These are phyloP conservation scores for Collybia mongolica DNA, from an alignment of 768 basidiomycete species.

Conservation along the genomic window DNA sequence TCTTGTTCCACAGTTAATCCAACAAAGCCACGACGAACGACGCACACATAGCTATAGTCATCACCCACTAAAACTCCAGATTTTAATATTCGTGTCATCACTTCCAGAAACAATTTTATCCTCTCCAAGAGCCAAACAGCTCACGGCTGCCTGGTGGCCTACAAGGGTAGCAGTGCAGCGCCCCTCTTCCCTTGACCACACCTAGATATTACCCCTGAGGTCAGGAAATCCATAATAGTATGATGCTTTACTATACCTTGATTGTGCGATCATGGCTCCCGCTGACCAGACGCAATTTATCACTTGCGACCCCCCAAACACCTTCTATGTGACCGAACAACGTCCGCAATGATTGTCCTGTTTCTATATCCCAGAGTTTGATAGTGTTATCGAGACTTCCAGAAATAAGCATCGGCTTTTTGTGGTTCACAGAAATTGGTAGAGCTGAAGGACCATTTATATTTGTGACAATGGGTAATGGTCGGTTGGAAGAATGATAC, in stretches of 20 bases:
- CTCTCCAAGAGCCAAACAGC: constrained; percentile 85
- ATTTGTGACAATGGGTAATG: neutral
- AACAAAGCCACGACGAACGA: neutral
- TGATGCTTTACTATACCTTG: constrained; percentile 60
- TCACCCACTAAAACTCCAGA: constrained; percentile 73
- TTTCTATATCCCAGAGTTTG: constrained; percentile 93
- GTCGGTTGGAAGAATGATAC: neutral
- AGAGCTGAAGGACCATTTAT: neutral
- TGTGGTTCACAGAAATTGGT: constrained; percentile 23
- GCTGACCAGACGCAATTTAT: constrained; percentile 88
- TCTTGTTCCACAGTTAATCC: too few relatives aligned
- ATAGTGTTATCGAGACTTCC: constrained; percentile 95
- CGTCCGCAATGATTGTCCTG: constrained; percentile 73
- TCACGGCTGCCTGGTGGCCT: constrained; percentile 93
- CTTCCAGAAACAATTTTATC: constrained; percentile 97
- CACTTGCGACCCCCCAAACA: constrained; percentile 93
- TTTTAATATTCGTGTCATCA: constrained; percentile 83
- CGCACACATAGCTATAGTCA: too few relatives aligned
- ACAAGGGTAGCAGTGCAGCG: constrained; percentile 86
- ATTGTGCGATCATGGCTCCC: constrained; percentile 97
- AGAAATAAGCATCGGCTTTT: constrained; percentile 78
- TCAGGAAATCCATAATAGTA: neutral
- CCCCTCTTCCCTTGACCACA: constrained; percentile 92
- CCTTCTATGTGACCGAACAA: constrained; percentile 98
- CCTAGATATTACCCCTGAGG: constrained; percentile 39